Evolutionary conservation across 768 basidiomycete species (phyloP).

Genomic region (Pleurotus tuoliensis): DNA sequence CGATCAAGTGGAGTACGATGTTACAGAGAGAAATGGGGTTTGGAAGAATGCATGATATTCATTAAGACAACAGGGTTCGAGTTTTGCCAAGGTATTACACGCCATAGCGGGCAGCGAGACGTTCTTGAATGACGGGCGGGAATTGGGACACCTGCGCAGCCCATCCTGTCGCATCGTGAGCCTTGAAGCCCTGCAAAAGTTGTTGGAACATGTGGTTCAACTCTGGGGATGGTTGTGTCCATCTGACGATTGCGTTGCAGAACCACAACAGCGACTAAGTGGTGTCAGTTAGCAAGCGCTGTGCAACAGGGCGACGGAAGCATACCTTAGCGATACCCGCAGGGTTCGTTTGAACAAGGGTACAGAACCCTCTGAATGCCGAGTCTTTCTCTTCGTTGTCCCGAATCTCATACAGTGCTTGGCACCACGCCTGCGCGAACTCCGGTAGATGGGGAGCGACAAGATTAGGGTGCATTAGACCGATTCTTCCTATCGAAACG

Average conservation of each 20-base stretch:
- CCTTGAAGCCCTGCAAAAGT: slow-evolving; percentile 86
- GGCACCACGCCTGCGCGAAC: slow-evolving; percentile 96
- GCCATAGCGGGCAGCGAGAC: slow-evolving; percentile 81
- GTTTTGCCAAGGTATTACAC: slow-evolving; percentile 45
- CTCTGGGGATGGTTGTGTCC: slow-evolving; percentile 89
- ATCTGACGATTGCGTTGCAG: slow-evolving; percentile 95
- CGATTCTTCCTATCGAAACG: slow-evolving; percentile 95
- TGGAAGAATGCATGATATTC: slow-evolving; percentile 10
- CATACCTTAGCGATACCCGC: slow-evolving; percentile 87
- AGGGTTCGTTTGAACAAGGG: slow-evolving; percentile 92
- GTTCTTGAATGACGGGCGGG: slow-evolving; percentile 86
- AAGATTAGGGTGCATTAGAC: slow-evolving; percentile 83
- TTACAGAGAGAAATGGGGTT: slow-evolving; percentile 7
- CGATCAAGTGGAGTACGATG: slow-evolving; percentile 7
- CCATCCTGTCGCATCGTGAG: slow-evolving; percentile 85
- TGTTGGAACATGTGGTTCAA: slow-evolving; percentile 93
- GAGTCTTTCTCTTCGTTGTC: slow-evolving; percentile 99
- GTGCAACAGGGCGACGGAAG: background rate
- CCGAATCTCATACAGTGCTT: slow-evolving; percentile 94
- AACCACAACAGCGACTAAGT: slow-evolving; percentile 90
- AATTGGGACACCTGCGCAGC: slow-evolving; percentile 75
- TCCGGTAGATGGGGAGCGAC: slow-evolving; percentile 87
- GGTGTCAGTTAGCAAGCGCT: slow-evolving; percentile 8
- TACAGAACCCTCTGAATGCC: slow-evolving; percentile 96
- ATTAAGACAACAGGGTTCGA: background rate